Percentiles rank a stretch among this genome's conserved stretches.
Evolutionary conservation across 371 early-diverging fungal species (phyloP).

Genomic region (Rhizomucor pusillus): DNA sequence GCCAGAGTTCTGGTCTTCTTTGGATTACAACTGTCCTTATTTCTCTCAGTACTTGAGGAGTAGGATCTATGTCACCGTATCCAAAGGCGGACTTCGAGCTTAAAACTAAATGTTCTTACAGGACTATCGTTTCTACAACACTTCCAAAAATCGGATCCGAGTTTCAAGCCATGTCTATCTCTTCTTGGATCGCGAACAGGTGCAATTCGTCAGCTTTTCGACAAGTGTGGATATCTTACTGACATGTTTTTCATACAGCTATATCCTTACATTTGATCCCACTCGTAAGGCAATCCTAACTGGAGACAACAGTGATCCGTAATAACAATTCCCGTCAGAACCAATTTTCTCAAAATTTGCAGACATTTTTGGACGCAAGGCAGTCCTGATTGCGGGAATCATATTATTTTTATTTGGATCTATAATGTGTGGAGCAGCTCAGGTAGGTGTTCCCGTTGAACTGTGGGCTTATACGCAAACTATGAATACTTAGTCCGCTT

Average conservation of each 20-base stretch:
- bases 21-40: not conserved
- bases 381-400: conserved; percentile 56
- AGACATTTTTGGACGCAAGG: conserved; percentile 75
- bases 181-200: not conserved
- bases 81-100: no score
- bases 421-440: conserved; percentile 54
- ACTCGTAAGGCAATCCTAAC: not conserved
- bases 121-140: not conserved
- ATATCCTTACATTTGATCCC: not conserved
- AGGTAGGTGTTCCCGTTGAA: no score
- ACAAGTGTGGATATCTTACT: not conserved
- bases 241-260: not conserved
- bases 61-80: not conserved
- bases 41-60: not conserved
- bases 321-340: conserved; percentile 12
- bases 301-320: not conserved
- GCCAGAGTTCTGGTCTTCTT: not conserved
- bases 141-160: not conserved
- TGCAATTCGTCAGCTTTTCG: no score
- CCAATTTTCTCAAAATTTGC: conserved; percentile 62
- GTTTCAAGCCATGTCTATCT: not conserved
- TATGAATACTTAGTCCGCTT: no score
- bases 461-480: no score
- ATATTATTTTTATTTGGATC: conserved; percentile 64
- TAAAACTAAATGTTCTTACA: no score